phyloP scores from a whole-genome alignment of 768 basidiomycete species.

The Agrocybe praecox region DNA sequence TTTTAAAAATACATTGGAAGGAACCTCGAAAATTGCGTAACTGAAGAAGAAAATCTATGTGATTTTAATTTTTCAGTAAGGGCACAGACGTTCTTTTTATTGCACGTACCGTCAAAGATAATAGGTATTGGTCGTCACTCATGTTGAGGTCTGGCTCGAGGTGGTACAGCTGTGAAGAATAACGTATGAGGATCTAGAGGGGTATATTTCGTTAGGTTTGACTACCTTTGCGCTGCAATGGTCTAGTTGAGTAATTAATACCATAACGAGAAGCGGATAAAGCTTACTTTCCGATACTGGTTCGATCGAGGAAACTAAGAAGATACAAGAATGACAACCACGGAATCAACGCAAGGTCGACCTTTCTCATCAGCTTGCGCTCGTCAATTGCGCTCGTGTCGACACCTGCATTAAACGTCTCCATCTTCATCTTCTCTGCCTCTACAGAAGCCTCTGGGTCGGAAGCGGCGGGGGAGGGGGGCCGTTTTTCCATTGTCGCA shows the following conservation, averaged over 20 bases:
- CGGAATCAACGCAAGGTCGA: constrained; percentile 66
- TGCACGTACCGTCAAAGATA: constrained; percentile 53
- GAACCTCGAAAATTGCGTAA: constrained; percentile 78
- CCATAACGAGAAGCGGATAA: constrained; percentile 11
- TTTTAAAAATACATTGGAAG: constrained; percentile 74
- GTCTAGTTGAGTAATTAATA: constrained; percentile 8
- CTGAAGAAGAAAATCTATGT: constrained; percentile 54
- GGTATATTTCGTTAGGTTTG: not conserved
- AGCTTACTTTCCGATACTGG: constrained; percentile 52
- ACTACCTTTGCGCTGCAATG: constrained; percentile 45
- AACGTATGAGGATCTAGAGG: not conserved
- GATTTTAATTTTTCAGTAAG: not conserved
- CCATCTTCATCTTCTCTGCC: constrained; percentile 19
- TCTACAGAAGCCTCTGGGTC: constrained; percentile 32
- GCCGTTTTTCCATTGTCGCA: constrained; percentile 18
- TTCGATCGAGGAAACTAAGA: constrained; percentile 64
- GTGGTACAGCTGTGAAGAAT: constrained; percentile 54
- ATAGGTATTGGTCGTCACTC: constrained; percentile 65
- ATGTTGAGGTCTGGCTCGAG: constrained; percentile 62
- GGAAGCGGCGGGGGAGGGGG: constrained; percentile 20
- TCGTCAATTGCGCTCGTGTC: constrained; percentile 69
- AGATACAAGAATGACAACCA: constrained; percentile 80
- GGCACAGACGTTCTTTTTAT: not conserved
- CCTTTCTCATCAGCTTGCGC: constrained; percentile 67
- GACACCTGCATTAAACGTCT: constrained; percentile 48